phyloP scores from a whole-genome alignment of 148 eudicot species.

The Suaeda aralocaspica region DNA sequence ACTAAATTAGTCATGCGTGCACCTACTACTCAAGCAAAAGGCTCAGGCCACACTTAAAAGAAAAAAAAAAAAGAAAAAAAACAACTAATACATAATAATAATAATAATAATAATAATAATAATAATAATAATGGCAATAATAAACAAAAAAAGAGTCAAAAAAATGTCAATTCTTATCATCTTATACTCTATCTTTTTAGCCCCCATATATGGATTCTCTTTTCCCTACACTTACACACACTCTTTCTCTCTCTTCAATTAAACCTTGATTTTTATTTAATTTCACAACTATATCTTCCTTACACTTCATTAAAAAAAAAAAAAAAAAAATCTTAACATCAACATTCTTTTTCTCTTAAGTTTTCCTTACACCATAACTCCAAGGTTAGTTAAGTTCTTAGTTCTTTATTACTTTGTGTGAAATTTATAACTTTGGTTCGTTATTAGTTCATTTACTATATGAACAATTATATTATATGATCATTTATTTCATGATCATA shows the following conservation, averaged over 20 bases:
- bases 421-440: too few relatives aligned
- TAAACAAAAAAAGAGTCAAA: too few relatives aligned
- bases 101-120: too few relatives aligned
- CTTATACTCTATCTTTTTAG: slow-evolving; percentile 17
- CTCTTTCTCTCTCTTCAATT: neutral
- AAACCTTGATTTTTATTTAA: neutral
- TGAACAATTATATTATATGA: neutral
- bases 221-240: neutral
- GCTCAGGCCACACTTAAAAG: too few relatives aligned
- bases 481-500: neutral
- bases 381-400: neutral
- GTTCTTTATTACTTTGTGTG: neutral
- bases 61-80: neutral
- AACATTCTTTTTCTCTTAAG: slow-evolving; percentile 4
- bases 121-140: too few relatives aligned
- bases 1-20: slow-evolving; percentile 8
- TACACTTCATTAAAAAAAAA: too few relatives aligned
- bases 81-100: neutral
- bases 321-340: neutral
- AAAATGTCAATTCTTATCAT: slow-evolving; percentile 23
- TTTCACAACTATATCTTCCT: too few relatives aligned
- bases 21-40: slow-evolving; percentile 10
- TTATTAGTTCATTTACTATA: too few relatives aligned
- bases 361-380: neutral
- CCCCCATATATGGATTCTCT: slow-evolving; percentile 23